These are phyloP conservation scores for Barnettozyma populi DNA, from an alignment of 805 yeast species.

Conservation along the genomic window DNA sequence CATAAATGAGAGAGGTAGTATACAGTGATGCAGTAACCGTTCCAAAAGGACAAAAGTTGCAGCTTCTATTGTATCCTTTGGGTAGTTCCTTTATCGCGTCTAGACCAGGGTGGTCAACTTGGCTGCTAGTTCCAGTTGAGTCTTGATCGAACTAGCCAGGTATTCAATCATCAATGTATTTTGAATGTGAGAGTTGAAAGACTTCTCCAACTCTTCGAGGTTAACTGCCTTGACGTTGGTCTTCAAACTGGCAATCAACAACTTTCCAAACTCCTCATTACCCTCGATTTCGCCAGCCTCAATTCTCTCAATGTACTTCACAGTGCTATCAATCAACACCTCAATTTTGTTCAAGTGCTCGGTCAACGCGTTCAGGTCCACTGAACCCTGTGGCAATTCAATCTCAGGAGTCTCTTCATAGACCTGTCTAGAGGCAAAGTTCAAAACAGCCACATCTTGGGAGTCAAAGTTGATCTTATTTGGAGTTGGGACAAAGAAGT, in stretches of 20 bases:
- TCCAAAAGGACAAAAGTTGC: not conserved
- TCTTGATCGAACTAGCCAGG: conserved; percentile 76
- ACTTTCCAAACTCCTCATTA: conserved; percentile 59
- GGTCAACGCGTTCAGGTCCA: conserved; percentile 41
- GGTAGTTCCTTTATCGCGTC: conserved; percentile 4
- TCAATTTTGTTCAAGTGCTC: conserved; percentile 42
- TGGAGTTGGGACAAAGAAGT: conserved; percentile 73
- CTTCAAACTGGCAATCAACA: conserved; percentile 52
- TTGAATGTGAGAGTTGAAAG: conserved; percentile 67
- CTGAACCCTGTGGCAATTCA: conserved; percentile 30
- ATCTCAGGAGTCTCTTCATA: conserved; percentile 20
- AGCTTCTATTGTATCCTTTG: not conserved
- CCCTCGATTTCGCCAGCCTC: conserved; percentile 39
- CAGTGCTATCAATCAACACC: conserved; percentile 42
- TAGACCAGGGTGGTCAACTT: conserved; percentile 56
- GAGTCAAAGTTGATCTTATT: conserved; percentile 52
- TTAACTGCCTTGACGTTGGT: conserved; percentile 42
- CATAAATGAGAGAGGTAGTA: not conserved
- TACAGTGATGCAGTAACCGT: not conserved
- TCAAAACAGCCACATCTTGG: conserved; percentile 56
- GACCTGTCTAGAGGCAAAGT: conserved; percentile 39
- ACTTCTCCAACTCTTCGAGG: conserved; percentile 45
- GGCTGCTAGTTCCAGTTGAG: conserved; percentile 76
- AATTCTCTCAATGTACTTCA: conserved; percentile 41
- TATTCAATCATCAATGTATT: conserved; percentile 79